A percentile compares a stretch with the other conserved stretches of the same genome.
Evolutionary conservation across 495 filamentous ascomycete genomes (phyloP).

Genomic region (Podospora pseudocomata): DNA sequence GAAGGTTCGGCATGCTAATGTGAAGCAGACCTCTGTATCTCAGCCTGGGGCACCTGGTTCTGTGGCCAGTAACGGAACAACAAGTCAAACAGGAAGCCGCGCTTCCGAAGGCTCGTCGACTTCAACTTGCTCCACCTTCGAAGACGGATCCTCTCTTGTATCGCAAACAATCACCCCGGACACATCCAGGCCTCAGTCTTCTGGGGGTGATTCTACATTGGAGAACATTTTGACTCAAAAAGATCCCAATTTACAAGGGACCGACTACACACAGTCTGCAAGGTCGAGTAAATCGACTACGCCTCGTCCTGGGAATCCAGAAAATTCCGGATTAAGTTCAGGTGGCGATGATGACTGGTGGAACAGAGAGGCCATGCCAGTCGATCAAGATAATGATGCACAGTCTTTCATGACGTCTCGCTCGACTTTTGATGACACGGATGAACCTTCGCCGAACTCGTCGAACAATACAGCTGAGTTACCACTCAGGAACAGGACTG

Average conservation of each 20-base stretch:
- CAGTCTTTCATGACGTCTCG: conserved; percentile 27
- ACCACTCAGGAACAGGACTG: neutral
- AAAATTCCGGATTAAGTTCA: conserved; percentile 6
- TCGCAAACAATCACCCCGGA: conserved; percentile 44
- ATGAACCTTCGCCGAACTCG: neutral
- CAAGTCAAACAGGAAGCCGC: conserved; percentile 17
- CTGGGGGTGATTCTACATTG: conserved; percentile 22
- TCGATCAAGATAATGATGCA: conserved; percentile 37
- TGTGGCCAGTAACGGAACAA: conserved; percentile 17
- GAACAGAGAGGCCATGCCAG: conserved; percentile 34
- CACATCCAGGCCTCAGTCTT: conserved; percentile 45
- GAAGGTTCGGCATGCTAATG: neutral
- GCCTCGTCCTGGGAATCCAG: conserved; percentile 21
- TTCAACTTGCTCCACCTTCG: conserved; percentile 37
- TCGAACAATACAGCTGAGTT: neutral
- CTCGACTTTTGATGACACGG: conserved; percentile 20
- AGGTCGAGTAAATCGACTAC: conserved; percentile 24
- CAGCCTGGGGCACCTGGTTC: conserved; percentile 4
- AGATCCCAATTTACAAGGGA: neutral
- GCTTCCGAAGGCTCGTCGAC: conserved; percentile 44
- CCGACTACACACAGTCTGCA: neutral
- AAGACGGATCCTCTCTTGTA: conserved; percentile 41
- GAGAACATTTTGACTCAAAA: neutral
- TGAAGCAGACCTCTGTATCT: neutral
- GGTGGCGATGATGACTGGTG: conserved; percentile 32